phyloP scores from a whole-genome alignment of 2,329 filamentous ascomycete species.

The Penicillium oxalicum region DNA sequence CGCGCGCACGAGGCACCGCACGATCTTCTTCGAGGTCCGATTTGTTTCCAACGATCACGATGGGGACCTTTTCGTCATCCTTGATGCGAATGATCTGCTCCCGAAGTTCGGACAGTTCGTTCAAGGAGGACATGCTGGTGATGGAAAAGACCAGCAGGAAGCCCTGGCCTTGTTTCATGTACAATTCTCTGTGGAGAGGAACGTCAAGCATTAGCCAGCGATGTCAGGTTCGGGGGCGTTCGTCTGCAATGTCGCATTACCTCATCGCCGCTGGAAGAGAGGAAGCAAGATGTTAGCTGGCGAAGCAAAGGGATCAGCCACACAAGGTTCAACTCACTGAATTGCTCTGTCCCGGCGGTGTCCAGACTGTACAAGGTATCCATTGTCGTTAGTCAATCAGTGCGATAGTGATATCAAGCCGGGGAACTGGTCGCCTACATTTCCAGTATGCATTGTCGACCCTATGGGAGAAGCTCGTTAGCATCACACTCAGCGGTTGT shows the following conservation, averaged over 20 bases:
- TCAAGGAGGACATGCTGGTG: constrained; percentile 74
- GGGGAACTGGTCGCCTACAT: constrained; percentile 55
- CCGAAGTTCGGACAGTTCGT: constrained; percentile 71
- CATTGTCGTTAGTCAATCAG: not conserved
- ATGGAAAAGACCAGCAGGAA: constrained; percentile 92
- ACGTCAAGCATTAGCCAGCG: constrained; percentile 17
- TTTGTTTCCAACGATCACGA: constrained; percentile 91
- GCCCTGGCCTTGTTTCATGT: constrained; percentile 90
- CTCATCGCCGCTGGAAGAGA: constrained; percentile 49
- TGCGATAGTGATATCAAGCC: not conserved
- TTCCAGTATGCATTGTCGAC: constrained; percentile 80
- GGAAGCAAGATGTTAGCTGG: constrained; percentile 11
- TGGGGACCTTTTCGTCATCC: constrained; percentile 74
- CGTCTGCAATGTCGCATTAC: constrained; percentile 32
- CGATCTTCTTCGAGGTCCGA: constrained; percentile 83
- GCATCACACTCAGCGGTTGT: not conserved
- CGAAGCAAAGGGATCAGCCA: not conserved
- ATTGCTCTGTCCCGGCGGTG: constrained; percentile 86
- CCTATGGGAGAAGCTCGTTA: constrained; percentile 47
- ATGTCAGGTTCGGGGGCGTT: not conserved
- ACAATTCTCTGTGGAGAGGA: constrained; percentile 57
- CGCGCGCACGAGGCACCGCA: constrained; percentile 67
- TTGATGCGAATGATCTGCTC: constrained; percentile 91
- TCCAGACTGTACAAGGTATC: constrained; percentile 55
- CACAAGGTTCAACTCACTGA: constrained; percentile 56